Evolutionary conservation across 768 basidiomycete genomes (phyloP).

Genomic region (Pleurotus sapidus): DNA sequence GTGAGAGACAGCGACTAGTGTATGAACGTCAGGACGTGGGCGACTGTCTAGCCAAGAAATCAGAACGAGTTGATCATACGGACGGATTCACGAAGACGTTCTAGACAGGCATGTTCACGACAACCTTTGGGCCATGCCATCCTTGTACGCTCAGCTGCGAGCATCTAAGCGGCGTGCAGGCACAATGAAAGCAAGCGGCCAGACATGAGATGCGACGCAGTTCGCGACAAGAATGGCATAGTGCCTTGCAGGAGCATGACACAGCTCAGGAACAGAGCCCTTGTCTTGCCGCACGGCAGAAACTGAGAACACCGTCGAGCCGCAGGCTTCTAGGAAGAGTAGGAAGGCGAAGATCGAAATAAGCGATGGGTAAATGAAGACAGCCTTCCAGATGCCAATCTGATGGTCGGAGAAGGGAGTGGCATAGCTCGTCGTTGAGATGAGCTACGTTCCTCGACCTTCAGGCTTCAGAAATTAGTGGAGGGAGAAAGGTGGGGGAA

Average conservation of each 20-base stretch:
- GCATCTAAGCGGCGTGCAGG: neutral
- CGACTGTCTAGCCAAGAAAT: no score
- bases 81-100: no score
- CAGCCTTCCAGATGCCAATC: neutral
- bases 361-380: neutral
- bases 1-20: no score
- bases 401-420: conserved; percentile 8
- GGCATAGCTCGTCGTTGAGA: neutral
- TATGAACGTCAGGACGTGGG: no score
- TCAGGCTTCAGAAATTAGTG: neutral
- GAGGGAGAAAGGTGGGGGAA: neutral
- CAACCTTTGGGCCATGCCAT: neutral
- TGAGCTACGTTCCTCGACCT: neutral
- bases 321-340: conserved; percentile 5
- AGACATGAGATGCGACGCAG: conserved; percentile 3
- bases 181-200: conserved; percentile 2
- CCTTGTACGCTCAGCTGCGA: conserved; percentile 9
- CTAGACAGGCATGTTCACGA: neutral
- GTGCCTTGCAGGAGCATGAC: neutral
- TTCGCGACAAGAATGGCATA: conserved; percentile 9
- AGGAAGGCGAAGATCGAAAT: neutral
- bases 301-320: neutral
- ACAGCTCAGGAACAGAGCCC: neutral
- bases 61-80: no score
- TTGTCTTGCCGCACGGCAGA: conserved; percentile 5